Evolutionary conservation across 1,284 basidiomycete genomes (phyloP).

Genomic region (Athelia sp.): DNA sequence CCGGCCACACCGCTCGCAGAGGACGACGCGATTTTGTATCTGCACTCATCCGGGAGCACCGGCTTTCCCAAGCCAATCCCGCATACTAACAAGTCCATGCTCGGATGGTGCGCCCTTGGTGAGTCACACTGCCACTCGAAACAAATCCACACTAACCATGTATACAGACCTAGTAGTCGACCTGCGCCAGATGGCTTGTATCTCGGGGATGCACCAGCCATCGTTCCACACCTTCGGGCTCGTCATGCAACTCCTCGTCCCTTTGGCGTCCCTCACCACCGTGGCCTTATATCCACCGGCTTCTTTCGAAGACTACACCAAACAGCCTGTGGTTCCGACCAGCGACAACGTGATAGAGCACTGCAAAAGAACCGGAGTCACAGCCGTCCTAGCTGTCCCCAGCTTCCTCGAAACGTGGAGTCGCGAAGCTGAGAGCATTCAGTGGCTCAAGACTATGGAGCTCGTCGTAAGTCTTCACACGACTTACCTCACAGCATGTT

Average conservation of each 20-base stretch:
- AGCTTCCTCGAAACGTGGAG: slow-evolving; percentile 17
- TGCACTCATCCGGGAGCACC: slow-evolving; percentile 23
- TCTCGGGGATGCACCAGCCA: slow-evolving; percentile 11
- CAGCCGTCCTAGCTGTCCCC: slow-evolving; percentile 10
- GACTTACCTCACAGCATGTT: not conserved
- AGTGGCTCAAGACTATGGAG: slow-evolving; percentile 7
- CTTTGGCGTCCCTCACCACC: slow-evolving; percentile 10
- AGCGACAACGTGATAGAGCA: slow-evolving; percentile 13
- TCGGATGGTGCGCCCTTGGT: not conserved
- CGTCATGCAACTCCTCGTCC: slow-evolving; percentile 9
- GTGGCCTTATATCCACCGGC: slow-evolving; percentile 14
- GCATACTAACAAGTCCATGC: slow-evolving; percentile 6
- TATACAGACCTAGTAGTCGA: slow-evolving; percentile 18
- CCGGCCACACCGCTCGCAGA: slow-evolving; percentile 3
- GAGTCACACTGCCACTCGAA: not conserved
- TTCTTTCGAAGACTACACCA: slow-evolving; percentile 8
- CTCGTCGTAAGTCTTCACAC: slow-evolving; percentile 13
- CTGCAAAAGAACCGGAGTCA: slow-evolving; percentile 8
- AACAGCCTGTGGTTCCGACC: slow-evolving; percentile 14
- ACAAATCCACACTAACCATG: slow-evolving; percentile 1
- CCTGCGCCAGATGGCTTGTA: slow-evolving; percentile 13
- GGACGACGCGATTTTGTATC: slow-evolving; percentile 10
- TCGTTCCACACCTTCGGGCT: slow-evolving; percentile 16
- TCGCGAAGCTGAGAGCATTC: slow-evolving; percentile 5
- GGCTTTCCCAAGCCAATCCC: slow-evolving; percentile 24